Base-by-base conservation (phyloP, 1,139 yeast genomes). In the Pichia sp. region DNA sequence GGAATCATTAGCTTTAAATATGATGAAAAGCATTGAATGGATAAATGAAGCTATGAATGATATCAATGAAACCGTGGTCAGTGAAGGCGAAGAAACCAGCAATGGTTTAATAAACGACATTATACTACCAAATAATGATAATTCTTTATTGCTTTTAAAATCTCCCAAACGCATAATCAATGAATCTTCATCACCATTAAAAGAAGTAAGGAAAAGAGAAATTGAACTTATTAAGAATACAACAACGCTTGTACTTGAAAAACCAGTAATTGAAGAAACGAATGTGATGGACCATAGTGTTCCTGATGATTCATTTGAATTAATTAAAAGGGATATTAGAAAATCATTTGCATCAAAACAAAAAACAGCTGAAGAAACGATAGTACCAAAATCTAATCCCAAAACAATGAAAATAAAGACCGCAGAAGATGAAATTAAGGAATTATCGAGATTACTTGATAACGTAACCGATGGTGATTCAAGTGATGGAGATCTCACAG, bases 1-100 rank as follows among this genome's bases (percentile, higher is more conserved):
- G 18, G 60, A 59, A 34, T 56, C 55, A 32, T 48, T 61, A 15
- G 55, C 62, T 4, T 35, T 55, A 40, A 51, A 53, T 15, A 53
- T 60, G 58, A 51, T 46, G 37, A 56, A 56, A 13, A 57, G 60
- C 39, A 54, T 55, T n/a, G 60, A 57, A 27, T 62, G 64, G 65
- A 52, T 63, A n/a, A 59, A 61, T 40, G 59, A 55, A 25, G 55
- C 58, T 20, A 58, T 63, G 60, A 24, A 42, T 27, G 63, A 61
- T 43, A 48, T 59, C 6, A 16, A 16, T 18, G 36, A 32, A 16
- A 9, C 13, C 15, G 36, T 35, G 9, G 24, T 20, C 8, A 25
- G 15, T 26, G 41, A 20, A n/a, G 18, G 18, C 4, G 34, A 43
- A n/a, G 44, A n/a, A n/a, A n/a, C n/a, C n/a, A n/a, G 24, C 8